phyloP scores from a whole-genome alignment of 352 stramenopile genomes.

The Pythium pectinolyticum region DNA sequence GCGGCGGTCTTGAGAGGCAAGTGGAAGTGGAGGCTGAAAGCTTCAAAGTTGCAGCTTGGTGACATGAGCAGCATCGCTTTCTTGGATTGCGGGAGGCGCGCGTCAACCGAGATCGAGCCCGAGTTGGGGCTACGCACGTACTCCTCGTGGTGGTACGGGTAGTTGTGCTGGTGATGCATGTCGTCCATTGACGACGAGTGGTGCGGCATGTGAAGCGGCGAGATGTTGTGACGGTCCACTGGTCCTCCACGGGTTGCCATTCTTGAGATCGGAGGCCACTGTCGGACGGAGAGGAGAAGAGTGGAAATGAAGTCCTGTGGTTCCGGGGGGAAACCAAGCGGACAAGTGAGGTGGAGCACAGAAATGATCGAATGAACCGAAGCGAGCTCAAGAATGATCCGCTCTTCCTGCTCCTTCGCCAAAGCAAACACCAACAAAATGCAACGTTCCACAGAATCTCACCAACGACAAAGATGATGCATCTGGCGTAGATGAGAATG shows the following conservation, averaged over 20 bases:
- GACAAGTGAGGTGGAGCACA: slow-evolving; percentile 21
- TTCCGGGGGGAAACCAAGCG: background rate
- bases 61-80: slow-evolving; percentile 57
- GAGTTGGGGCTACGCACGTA: slow-evolving; percentile 37
- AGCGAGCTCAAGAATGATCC: background rate
- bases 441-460: slow-evolving; percentile 21
- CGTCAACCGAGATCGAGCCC: slow-evolving; percentile 24
- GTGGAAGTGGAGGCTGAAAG: slow-evolving; percentile 55
- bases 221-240: slow-evolving; percentile 10
- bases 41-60: slow-evolving; percentile 52
- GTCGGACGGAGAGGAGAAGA: slow-evolving; percentile 7
- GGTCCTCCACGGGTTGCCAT: background rate
- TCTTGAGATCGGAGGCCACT: background rate
- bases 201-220: slow-evolving; percentile 15
- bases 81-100: slow-evolving; percentile 31
- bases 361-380: slow-evolving; percentile 36
- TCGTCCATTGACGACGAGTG: slow-evolving; percentile 3
- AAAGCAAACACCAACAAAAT: background rate
- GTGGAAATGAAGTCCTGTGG: background rate
- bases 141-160: slow-evolving; percentile 30
- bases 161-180: slow-evolving; percentile 8
- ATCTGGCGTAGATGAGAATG: background rate
- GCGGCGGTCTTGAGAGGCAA: slow-evolving; percentile 57
- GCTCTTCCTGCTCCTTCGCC: too few relatives aligned
- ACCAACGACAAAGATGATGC: slow-evolving; percentile 11